Conservation (phyloP, 768 basidiomycete genomes). For the Suillus clintonianus region DNA sequence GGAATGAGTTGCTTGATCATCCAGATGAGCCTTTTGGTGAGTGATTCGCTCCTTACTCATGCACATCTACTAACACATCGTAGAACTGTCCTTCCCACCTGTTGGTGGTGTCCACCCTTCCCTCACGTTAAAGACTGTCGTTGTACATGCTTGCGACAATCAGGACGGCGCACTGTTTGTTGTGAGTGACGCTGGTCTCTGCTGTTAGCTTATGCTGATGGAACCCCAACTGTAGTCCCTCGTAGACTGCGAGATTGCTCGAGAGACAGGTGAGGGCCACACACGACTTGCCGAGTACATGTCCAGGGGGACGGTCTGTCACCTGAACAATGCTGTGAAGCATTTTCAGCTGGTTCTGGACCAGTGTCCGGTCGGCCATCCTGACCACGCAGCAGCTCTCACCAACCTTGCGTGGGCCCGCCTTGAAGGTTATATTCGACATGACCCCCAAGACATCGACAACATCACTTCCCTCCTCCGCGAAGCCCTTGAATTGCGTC, state of each 20-base stretch:
- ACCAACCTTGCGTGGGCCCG: slow-evolving; percentile 3
- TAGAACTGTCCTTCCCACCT: background rate
- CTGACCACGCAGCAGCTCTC: background rate
- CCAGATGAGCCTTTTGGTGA: background rate
- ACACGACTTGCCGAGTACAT: background rate
- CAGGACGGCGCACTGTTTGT: background rate
- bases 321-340: background rate
- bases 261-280: background rate
- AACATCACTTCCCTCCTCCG: background rate
- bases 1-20: background rate
- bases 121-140: no score
- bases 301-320: background rate
- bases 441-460: background rate
- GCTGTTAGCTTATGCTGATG: background rate
- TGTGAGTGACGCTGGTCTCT: background rate
- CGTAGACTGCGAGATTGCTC: background rate
- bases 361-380: background rate
- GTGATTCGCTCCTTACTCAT: background rate
- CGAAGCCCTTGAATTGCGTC: slow-evolving; percentile 7
- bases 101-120: background rate
- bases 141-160: background rate
- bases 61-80: background rate
- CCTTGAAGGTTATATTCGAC: background rate
- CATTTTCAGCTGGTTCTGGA: background rate
- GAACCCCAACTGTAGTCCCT: background rate